Evolutionary conservation across 768 basidiomycete genomes (phyloP).

Genomic region (Lactarius hatsudake): DNA sequence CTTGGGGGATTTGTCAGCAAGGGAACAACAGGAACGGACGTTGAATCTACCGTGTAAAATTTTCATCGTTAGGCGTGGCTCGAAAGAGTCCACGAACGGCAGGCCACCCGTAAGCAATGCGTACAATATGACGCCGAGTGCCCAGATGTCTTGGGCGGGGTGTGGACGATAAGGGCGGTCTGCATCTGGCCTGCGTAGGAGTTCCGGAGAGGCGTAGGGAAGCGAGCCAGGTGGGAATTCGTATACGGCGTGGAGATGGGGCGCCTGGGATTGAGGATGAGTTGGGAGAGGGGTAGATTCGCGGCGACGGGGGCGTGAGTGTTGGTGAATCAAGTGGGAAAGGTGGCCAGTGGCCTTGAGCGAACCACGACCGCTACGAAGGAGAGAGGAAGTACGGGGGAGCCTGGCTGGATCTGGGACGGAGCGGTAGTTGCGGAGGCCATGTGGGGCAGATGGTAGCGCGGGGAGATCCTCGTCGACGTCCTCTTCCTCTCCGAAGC

Average conservation of each 20-base stretch:
- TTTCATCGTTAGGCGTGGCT: slow-evolving; percentile 89
- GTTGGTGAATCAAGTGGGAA: slow-evolving; percentile 38
- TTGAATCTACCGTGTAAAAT: slow-evolving; percentile 72
- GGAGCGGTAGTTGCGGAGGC: neutral
- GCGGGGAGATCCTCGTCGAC: slow-evolving; percentile 4
- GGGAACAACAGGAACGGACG: neutral
- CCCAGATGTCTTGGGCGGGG: slow-evolving; percentile 94
- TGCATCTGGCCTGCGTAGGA: slow-evolving; percentile 59
- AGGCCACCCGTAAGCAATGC: slow-evolving; percentile 79
- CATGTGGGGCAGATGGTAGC: neutral
- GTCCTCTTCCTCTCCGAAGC: slow-evolving; percentile 50
- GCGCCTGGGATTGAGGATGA: slow-evolving; percentile 27
- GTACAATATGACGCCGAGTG: slow-evolving; percentile 86
- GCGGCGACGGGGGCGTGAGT: slow-evolving; percentile 48
- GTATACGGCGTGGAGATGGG: slow-evolving; percentile 35
- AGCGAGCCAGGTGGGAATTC: slow-evolving; percentile 77
- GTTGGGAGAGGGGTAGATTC: slow-evolving; percentile 43
- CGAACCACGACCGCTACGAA: slow-evolving; percentile 7
- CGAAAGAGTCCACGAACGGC: slow-evolving; percentile 87
- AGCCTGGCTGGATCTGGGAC: neutral
- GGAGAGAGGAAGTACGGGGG: slow-evolving; percentile 4
- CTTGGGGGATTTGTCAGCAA: slow-evolving; percentile 38
- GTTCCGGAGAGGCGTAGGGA: slow-evolving; percentile 88
- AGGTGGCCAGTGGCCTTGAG: slow-evolving; percentile 31
- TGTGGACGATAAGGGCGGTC: slow-evolving; percentile 41